Percentiles rank a stretch among this genome's conserved stretches.
Evolutionary conservation across 2,329 filamentous ascomycete species (phyloP).

Genomic region (Venturia pyrina): DNA sequence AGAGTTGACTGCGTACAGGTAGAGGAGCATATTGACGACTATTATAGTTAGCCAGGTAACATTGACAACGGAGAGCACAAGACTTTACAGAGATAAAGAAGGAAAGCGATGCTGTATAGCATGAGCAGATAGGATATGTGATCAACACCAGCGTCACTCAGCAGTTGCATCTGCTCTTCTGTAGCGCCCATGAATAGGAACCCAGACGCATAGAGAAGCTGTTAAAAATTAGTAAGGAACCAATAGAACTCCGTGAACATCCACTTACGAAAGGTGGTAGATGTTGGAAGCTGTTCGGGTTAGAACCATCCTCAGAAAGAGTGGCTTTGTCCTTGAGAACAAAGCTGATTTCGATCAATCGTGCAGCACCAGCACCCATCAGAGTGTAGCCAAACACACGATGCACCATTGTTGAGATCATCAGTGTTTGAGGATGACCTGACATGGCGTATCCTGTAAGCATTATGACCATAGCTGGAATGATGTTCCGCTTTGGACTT

Average conservation of each 20-base stretch:
- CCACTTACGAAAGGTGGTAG: conserved; percentile 58
- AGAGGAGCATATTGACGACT: conserved; percentile 75
- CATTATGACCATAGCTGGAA: conserved; percentile 83
- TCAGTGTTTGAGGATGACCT: conserved; percentile 73
- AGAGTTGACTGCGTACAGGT: conserved; percentile 62
- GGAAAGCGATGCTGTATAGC: conserved; percentile 78
- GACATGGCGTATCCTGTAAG: conserved; percentile 96
- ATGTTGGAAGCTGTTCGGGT: conserved; percentile 65
- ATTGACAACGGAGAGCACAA: neutral
- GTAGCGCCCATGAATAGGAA: conserved; percentile 98
- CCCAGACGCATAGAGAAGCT: conserved; percentile 85
- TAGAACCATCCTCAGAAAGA: conserved; percentile 54
- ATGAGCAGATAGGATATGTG: conserved; percentile 90
- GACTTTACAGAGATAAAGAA: conserved; percentile 71
- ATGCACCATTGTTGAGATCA: conserved; percentile 81
- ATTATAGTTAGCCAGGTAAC: neutral
- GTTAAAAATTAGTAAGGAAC: neutral
- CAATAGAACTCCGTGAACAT: no score
- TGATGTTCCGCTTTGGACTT: conserved; percentile 79
- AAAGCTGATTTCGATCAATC: conserved; percentile 88
- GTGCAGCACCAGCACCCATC: conserved; percentile 75
- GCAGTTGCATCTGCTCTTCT: conserved; percentile 83
- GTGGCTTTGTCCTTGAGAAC: conserved; percentile 64
- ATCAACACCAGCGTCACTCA: conserved; percentile 65
- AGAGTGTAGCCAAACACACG: conserved; percentile 86